Evolutionary conservation across 2,329 filamentous ascomycete species (phyloP).

Genomic region (Tolypocladium inflatum): DNA sequence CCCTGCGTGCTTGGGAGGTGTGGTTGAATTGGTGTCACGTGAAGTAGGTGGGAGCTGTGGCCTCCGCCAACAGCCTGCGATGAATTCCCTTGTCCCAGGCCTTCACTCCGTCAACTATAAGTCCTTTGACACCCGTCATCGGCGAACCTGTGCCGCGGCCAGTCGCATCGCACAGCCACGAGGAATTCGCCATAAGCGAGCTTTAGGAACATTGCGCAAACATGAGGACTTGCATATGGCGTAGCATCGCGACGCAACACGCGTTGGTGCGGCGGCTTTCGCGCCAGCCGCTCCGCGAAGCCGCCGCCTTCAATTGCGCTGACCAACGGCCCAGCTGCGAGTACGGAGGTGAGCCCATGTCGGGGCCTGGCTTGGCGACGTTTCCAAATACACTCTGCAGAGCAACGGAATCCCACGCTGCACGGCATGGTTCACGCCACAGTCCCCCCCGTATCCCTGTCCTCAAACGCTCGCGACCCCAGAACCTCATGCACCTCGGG

Average conservation of each 20-base stretch:
- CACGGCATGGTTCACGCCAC: background rate
- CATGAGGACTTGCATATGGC: background rate
- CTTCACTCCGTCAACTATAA: background rate
- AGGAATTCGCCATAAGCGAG: background rate
- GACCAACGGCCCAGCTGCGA: background rate
- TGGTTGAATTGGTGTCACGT: background rate
- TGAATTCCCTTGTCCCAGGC: background rate
- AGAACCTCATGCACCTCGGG: background rate
- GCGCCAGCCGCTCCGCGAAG: background rate
- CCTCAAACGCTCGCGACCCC: background rate
- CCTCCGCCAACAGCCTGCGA: background rate
- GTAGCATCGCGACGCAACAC: background rate
- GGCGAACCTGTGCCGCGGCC: background rate
- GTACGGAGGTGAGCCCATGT: background rate
- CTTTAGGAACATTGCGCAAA: background rate
- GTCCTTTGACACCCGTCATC: background rate
- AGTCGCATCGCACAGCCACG: background rate
- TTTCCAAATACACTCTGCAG: background rate
- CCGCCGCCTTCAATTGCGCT: background rate
- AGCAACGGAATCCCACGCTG: background rate
- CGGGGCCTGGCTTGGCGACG: background rate
- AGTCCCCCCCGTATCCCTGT: background rate
- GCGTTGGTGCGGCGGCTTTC: background rate
- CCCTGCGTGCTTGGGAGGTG: background rate
- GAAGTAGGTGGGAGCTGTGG: background rate